A percentile compares a stretch with the other conserved stretches of the same genome.
phyloP scores from a whole-genome alignment of 1,139 yeast species.

The Geotrichum aggregatum region DNA sequence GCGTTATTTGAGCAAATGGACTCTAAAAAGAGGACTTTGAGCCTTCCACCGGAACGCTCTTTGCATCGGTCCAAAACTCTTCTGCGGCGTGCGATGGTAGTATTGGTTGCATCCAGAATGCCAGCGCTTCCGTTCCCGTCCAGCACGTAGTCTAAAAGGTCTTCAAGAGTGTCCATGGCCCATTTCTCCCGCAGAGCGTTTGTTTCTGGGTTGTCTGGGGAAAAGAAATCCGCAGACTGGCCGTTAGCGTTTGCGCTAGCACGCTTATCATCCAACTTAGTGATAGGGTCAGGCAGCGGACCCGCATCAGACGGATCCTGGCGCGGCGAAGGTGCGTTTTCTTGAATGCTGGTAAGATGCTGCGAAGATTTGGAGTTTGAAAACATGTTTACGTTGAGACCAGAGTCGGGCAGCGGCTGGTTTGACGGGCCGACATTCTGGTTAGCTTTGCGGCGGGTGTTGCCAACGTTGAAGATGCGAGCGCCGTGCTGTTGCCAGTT shows the following conservation, averaged over 20 bases:
- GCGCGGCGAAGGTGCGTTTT: constrained; percentile 25
- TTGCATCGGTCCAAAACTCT: constrained; percentile 66
- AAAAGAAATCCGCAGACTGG: constrained; percentile 80
- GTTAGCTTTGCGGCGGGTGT: constrained; percentile 72
- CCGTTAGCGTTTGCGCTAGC: constrained; percentile 41
- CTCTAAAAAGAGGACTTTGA: constrained; percentile 80
- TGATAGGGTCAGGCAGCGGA: neutral
- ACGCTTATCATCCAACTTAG: neutral
- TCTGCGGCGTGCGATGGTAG: constrained; percentile 68
- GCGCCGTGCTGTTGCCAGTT: constrained; percentile 93
- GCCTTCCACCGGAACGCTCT: constrained; percentile 64
- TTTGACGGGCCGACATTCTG: constrained; percentile 66
- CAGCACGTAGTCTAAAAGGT: constrained; percentile 72
- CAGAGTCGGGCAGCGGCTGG: constrained; percentile 75
- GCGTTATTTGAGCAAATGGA: constrained; percentile 81
- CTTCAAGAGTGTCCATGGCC: constrained; percentile 93
- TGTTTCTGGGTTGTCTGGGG: constrained; percentile 68
- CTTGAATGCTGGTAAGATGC: constrained; percentile 11
- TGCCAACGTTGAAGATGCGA: constrained; percentile 88
- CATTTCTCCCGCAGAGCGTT: constrained; percentile 76
- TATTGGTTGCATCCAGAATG: constrained; percentile 86
- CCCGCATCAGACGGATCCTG: constrained; percentile 19
- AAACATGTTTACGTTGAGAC: constrained; percentile 39
- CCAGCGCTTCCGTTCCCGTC: constrained; percentile 88
- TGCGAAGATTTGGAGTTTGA: neutral